Evolutionary conservation across 2,329 filamentous ascomycete genomes (phyloP).

Genomic region (Scedosporium aurantiacum): DNA sequence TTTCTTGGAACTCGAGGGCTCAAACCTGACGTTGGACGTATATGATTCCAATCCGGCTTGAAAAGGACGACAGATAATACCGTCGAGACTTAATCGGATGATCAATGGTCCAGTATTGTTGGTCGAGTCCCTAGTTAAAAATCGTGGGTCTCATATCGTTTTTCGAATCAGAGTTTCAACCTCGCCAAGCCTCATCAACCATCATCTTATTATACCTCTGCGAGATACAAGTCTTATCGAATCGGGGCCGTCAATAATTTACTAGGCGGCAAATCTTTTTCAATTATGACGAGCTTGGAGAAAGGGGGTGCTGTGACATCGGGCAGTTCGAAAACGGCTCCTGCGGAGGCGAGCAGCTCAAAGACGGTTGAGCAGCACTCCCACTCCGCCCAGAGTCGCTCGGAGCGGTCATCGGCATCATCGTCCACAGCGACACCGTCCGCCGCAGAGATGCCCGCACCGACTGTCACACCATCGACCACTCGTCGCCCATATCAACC

Average conservation of each 20-base stretch:
- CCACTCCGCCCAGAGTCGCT: not conserved
- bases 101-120: not conserved
- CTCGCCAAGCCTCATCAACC: not conserved
- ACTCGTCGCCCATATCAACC: constrained; percentile 14
- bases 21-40: not conserved
- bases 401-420: not conserved
- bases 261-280: not conserved
- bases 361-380: not conserved
- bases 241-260: not conserved
- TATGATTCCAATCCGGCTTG: not conserved
- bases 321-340: not conserved
- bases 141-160: not conserved
- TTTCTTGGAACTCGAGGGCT: not conserved
- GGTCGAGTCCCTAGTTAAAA: not conserved
- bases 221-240: not conserved
- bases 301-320: not conserved
- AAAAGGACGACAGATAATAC: not conserved
- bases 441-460: not conserved
- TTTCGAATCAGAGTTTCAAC: not conserved
- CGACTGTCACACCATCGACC: not conserved
- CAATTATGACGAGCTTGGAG: not conserved
- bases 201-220: not conserved
- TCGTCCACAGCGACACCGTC: not conserved
- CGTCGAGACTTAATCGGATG: not conserved
- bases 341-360: not conserved